Evolutionary conservation across 257 asterid species (phyloP).

Genomic region (Cinchona pubescens): DNA sequence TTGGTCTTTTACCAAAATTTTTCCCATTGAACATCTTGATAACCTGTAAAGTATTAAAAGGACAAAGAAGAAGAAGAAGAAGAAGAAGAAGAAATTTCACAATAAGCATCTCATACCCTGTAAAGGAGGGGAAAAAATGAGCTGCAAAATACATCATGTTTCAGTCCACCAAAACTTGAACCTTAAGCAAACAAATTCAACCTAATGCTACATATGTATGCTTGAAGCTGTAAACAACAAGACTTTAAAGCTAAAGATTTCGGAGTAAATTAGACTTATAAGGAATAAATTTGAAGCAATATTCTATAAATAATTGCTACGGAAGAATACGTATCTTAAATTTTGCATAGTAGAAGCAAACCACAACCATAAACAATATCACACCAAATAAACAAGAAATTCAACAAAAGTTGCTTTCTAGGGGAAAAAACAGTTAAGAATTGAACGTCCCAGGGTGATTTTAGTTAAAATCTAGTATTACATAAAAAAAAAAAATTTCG

Average conservation of each 20-base stretch:
- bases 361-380: not conserved
- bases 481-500: too few relatives aligned
- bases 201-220: not conserved
- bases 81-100: not conserved
- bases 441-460: not conserved
- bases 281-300: not conserved
- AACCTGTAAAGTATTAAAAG: conserved; percentile 46
- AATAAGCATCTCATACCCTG: not conserved
- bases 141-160: not conserved
- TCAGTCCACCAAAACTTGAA: not conserved
- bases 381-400: not conserved
- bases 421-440: not conserved
- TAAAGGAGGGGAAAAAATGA: not conserved
- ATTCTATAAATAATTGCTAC: not conserved
- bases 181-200: not conserved
- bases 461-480: too few relatives aligned
- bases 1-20: conserved; percentile 59
- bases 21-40: conserved; percentile 77
- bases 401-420: conserved; percentile 2
- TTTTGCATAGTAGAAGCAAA: not conserved
- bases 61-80: not conserved
- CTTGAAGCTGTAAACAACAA: not conserved
- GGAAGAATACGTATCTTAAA: not conserved
- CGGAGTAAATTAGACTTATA: not conserved
- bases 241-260: not conserved